Conservation (phyloP, 306 rosid genomes). For the Malus orientalis region DNA sequence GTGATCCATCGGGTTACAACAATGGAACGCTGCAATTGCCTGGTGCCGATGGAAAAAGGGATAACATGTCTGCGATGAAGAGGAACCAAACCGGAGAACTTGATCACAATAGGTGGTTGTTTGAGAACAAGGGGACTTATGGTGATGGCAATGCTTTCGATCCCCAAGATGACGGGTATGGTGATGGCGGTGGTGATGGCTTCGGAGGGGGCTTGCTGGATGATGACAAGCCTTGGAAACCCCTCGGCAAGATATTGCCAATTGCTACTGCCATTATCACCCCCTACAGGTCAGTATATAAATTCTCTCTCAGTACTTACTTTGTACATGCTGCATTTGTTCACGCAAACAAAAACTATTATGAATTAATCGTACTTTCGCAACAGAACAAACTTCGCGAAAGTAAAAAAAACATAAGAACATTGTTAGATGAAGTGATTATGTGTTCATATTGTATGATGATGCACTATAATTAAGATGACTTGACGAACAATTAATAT, state of each 20-base stretch:
- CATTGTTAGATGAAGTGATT: not conserved
- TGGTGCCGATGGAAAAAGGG: slow-evolving; percentile 49
- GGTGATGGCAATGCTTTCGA: slow-evolving; percentile 84
- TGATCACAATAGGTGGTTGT: slow-evolving; percentile 82
- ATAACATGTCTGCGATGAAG: slow-evolving; percentile 77
- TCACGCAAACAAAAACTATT: not conserved
- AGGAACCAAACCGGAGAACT: slow-evolving; percentile 80
- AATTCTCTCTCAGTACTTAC: not conserved
- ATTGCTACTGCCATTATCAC: slow-evolving; percentile 53
- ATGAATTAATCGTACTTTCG: not conserved
- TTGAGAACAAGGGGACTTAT: slow-evolving; percentile 81
- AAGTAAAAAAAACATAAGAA: not conserved
- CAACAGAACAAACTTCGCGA: not conserved
- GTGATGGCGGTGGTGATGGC: slow-evolving; percentile 30
- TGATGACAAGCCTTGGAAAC: slow-evolving; percentile 69
- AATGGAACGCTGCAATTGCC: slow-evolving; percentile 44
- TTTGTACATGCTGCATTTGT: not conserved
- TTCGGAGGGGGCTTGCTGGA: slow-evolving; percentile 43
- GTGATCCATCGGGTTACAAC: slow-evolving; percentile 37
- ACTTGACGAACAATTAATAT: not conserved
- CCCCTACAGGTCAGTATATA: slow-evolving; percentile 60
- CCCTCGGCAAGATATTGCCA: slow-evolving; percentile 48
- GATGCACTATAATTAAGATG: not conserved
- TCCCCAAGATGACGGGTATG: slow-evolving; percentile 45
- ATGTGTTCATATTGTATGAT: not conserved